A percentile compares a stretch with the other conserved stretches of the same genome.
Conservation (phyloP, 495 filamentous ascomycete species). For the Penicillium fimorum region DNA sequence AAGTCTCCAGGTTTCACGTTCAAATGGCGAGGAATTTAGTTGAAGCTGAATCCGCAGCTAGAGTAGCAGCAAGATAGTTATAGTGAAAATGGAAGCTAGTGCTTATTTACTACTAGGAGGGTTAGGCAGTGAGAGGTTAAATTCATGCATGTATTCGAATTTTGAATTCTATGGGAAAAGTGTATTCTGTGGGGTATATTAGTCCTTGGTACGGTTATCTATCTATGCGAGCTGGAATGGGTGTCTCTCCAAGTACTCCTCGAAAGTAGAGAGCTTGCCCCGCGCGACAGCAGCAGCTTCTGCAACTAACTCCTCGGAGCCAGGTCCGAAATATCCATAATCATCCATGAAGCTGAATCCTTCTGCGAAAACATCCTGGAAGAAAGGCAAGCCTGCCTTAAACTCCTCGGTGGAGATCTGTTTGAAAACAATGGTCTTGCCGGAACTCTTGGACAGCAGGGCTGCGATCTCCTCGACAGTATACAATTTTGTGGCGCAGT, state of each 20-base stretch:
- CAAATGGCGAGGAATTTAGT: too few relatives aligned
- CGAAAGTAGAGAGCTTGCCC: conserved; percentile 43
- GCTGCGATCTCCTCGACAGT: conserved; percentile 36
- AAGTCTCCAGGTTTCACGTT: too few relatives aligned
- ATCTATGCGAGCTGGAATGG: background rate
- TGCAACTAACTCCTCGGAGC: conserved; percentile 36
- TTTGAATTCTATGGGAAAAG: too few relatives aligned
- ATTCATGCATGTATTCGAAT: too few relatives aligned
- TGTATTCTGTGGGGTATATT: too few relatives aligned
- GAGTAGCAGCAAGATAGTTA: too few relatives aligned
- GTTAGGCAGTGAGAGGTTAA: too few relatives aligned
- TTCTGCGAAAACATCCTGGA: background rate
- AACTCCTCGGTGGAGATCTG: conserved; percentile 43
- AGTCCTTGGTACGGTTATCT: background rate
- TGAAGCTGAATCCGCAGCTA: too few relatives aligned
- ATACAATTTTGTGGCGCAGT: conserved; percentile 38
- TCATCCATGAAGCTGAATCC: conserved; percentile 32
- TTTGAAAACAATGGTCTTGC: conserved; percentile 47
- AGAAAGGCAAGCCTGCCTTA: conserved; percentile 24
- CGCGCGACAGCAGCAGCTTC: conserved; percentile 38
- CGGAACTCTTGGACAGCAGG: conserved; percentile 38
- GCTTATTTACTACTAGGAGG: too few relatives aligned
- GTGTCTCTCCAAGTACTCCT: conserved; percentile 42
- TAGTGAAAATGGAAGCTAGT: too few relatives aligned
- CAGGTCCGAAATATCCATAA: conserved; percentile 48